phyloP scores from a whole-genome alignment of 768 basidiomycete species.

The Baorangia bicolor region DNA sequence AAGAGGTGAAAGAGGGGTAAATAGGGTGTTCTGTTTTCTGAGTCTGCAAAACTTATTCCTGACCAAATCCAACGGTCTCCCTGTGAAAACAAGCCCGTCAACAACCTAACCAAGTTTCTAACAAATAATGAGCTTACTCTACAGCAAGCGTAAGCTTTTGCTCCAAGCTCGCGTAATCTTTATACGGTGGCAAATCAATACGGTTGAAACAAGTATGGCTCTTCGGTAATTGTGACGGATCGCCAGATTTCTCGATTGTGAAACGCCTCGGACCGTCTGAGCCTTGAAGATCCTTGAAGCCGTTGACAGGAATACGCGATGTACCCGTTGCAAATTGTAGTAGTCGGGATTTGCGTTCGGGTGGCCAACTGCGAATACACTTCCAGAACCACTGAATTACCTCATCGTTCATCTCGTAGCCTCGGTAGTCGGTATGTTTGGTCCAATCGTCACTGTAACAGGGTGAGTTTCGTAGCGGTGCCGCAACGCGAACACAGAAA shows the following conservation, averaged over 20 bases:
- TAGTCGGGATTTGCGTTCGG: constrained; percentile 94
- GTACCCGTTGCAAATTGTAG: constrained; percentile 98
- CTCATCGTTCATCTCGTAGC: constrained; percentile 92
- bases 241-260: constrained; percentile 98
- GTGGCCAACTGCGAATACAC: constrained; percentile 95
- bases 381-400: constrained; percentile 99
- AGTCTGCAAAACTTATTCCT: constrained; percentile 56
- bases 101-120: constrained; percentile 6
- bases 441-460: constrained; percentile 86
- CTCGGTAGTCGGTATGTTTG: constrained; percentile 98
- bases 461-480: not conserved
- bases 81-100: constrained; percentile 37
- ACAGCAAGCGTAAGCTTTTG: constrained; percentile 94
- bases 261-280: constrained; percentile 96
- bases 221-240: constrained; percentile 95
- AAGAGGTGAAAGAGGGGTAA: constrained; percentile 7
- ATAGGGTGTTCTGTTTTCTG: constrained; percentile 6
- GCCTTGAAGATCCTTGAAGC: constrained; percentile 98
- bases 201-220: constrained; percentile 96
- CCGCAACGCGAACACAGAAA: constrained; percentile 16
- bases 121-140: constrained; percentile 58
- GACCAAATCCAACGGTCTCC: constrained; percentile 93
- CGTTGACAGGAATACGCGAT: constrained; percentile 95
- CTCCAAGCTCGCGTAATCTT: constrained; percentile 90
- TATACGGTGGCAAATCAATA: constrained; percentile 97